Evolutionary conservation across 2,329 filamentous ascomycete species (phyloP), one percentile per base, ranked within the genome.

Genomic region (Knoxdaviesia capensis): DNA sequence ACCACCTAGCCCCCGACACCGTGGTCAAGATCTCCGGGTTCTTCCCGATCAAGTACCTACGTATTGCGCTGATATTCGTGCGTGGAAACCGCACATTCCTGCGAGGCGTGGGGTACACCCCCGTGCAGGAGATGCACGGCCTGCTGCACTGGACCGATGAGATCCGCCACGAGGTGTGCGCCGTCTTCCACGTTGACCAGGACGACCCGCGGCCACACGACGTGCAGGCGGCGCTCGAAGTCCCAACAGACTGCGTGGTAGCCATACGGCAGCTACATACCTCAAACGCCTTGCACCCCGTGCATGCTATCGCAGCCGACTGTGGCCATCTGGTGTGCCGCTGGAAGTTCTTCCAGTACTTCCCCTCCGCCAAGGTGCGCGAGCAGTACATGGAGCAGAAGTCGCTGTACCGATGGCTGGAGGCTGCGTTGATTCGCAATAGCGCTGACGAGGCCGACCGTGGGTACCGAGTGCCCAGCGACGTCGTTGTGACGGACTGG

Each of bases 241-340:
- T 77, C 0, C 37, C 54, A 0, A 43, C 66, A 0, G 40, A 48
- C 0, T 45, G 58, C 0, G 57, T 77, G 0, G 49, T 59, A 2
- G 46, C 54, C 1, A 54, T 62, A 6, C 56, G 71, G 0, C 52
- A 51, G 0, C 54, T 81, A 0, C 51, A 62, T 0, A 54, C 66
- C 2, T 82, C 77, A 0, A 84, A 82, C 44, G 53, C 61, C 0
- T 48, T 54, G 0, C 74, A 64, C 37, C 66, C 68, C 0, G 43
- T 52, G 0, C 57, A 59, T 39, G 51, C 56, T 1, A 57, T 55
- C 6, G 34, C 39, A 7, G 42, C 54, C 0, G 64, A 59, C 0
- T 20, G 20, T 20, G 20, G 20, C 20, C 51, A 54, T 0, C 51
- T 78, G 1, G 64, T 70, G 5, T 72, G 68, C 43, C 61, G 74